phyloP scores from a whole-genome alignment of 495 filamentous ascomycete species.

The Hyaloscypha finlandica region DNA sequence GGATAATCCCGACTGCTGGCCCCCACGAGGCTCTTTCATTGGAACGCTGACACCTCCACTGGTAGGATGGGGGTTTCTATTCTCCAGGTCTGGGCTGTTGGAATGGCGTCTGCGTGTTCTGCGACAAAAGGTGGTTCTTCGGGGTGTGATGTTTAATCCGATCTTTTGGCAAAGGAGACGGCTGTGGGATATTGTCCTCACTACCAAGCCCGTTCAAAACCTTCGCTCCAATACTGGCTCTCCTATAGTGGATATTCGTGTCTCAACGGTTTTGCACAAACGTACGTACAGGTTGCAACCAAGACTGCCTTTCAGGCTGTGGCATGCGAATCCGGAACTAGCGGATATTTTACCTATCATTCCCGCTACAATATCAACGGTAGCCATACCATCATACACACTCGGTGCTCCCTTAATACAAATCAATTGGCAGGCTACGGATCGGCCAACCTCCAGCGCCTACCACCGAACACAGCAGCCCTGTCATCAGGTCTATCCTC shows the following conservation, averaged over 20 bases:
- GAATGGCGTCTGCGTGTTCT: not conserved
- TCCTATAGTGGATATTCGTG: constrained; percentile 3
- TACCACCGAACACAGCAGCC: not conserved
- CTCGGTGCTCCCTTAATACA: constrained; percentile 18
- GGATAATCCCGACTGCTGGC: constrained; percentile 2
- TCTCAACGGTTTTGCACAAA: constrained; percentile 9
- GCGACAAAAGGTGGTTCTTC: not conserved
- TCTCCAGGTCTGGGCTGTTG: constrained; percentile 1
- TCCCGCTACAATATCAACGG: not conserved
- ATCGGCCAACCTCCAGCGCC: constrained; percentile 1
- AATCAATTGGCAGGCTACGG: constrained; percentile 15
- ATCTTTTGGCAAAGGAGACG: not conserved
- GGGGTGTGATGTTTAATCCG: not conserved
- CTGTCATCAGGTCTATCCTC: not conserved
- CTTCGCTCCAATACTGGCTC: not conserved
- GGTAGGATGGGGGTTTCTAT: not conserved
- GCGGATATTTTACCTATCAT: not conserved
- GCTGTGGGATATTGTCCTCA: constrained; percentile 3
- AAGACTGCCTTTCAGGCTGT: constrained; percentile 1
- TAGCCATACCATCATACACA: constrained; percentile 3
- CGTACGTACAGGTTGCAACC: constrained; percentile 1
- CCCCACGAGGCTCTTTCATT: not conserved
- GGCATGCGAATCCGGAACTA: constrained; percentile 9
- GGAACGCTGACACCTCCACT: not conserved
- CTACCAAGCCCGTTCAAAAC: not conserved